Evolutionary conservation across 2,329 filamentous ascomycete genomes (phyloP).

Genomic region (Escovopsis sp.): DNA sequence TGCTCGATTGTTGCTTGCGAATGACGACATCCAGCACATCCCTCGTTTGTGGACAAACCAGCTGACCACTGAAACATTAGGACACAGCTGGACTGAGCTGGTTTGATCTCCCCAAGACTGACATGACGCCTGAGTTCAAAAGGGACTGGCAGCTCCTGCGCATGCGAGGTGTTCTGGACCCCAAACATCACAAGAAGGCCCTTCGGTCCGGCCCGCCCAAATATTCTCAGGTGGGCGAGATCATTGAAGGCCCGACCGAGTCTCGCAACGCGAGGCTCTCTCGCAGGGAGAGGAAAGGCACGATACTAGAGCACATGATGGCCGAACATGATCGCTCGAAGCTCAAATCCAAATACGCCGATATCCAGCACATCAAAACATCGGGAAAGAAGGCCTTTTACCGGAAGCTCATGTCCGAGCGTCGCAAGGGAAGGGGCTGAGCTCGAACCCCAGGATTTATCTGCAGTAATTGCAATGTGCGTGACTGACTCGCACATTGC

Average conservation of each 20-base stretch:
- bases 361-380: conserved; percentile 67
- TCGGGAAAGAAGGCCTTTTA: conserved; percentile 87
- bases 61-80: conserved; percentile 8
- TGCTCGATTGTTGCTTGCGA: background rate
- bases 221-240: conserved; percentile 77
- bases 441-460: background rate
- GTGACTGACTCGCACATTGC: background rate
- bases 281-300: conserved; percentile 78
- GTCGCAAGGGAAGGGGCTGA: conserved; percentile 14
- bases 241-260: conserved; percentile 79
- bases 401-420: conserved; percentile 51
- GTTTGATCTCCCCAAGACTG: conserved; percentile 78
- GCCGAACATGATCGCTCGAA: conserved; percentile 35
- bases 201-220: conserved; percentile 52
- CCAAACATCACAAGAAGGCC: conserved; percentile 89
- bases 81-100: conserved; percentile 63
- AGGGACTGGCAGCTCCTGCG: conserved; percentile 78
- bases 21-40: background rate
- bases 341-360: conserved; percentile 76
- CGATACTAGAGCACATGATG: conserved; percentile 73
- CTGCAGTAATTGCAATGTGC: background rate
- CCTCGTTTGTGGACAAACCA: background rate
- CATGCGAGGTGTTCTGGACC: conserved; percentile 78
- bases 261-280: conserved; percentile 68
- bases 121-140: conserved; percentile 72